Evolutionary conservation across 768 basidiomycete genomes (phyloP), one percentile per base, ranked within the genome.

Genomic region (Kwoniella pini): DNA sequence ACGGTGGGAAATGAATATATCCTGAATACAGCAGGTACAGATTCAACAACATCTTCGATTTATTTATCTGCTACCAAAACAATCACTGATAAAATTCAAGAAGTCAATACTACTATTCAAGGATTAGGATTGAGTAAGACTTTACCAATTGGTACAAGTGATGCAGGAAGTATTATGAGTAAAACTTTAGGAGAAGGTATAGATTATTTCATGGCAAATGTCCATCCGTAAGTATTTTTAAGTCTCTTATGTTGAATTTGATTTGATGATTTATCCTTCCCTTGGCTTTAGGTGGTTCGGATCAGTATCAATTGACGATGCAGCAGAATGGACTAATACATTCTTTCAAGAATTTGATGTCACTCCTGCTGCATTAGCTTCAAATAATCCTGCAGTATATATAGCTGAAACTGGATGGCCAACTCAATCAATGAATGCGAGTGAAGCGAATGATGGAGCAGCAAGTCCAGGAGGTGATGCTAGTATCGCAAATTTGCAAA

Each of bases 1-100:
- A 93, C 88, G 3, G 93, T 96, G 31, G 93, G 95, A 31, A 95
- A 96, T 74, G 92, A 95, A 79, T 91, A 85, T 74, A 89, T 91
- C 73, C 82, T 93, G 49, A 85, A 92, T 86, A 65, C 65, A 1
- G 69, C 67, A 17, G 67, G 61, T 2, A 58, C 72, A 27, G 57
- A 58, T 24, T 55, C 64, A 21, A 68, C 57, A 26, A 69, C 71
- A 50, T 69, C 70, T 15, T 55, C 75, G 11, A 57, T 67, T 3
- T 68, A 69, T 53, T 44, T 57, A n/a, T 21, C 73, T 12, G 65
- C 88, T 38, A 83, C 87, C 58, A 69, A 80, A 3, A 83, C 86
- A 70, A 91, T 97, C 62, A 74, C 83, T 3, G 86, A 88, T 75
- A 88, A 88, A 15, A 81, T 84, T 10, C 28, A 61, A 24, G 61